These are phyloP conservation scores for Drechslera avenae DNA, from an alignment of 2,329 filamentous ascomycete species.

Conservation along the genomic window DNA sequence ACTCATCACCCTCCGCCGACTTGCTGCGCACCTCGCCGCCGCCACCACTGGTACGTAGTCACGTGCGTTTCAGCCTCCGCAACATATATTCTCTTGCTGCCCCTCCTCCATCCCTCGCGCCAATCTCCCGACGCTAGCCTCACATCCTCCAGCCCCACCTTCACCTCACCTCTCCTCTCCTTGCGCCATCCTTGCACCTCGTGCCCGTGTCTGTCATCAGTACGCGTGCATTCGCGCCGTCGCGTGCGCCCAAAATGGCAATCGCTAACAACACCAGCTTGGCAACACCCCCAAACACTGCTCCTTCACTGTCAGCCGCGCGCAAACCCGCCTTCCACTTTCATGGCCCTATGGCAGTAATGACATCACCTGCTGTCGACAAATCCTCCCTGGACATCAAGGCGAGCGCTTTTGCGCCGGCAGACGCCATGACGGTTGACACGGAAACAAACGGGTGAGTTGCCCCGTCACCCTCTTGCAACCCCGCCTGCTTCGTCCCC, in stretches of 20 bases:
- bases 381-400: conserved; percentile 56
- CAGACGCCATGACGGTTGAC: conserved; percentile 60
- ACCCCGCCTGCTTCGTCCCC: not conserved
- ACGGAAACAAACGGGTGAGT: conserved; percentile 66
- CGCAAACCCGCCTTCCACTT: conserved; percentile 30
- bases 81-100: conserved; percentile 29
- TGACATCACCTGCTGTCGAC: conserved; percentile 47
- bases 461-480: conserved; percentile 24
- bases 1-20: conserved; percentile 31
- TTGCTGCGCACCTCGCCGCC: conserved; percentile 30
- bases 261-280: conserved; percentile 24
- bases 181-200: conserved; percentile 17
- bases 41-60: conserved; percentile 39
- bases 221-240: conserved; percentile 24
- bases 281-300: conserved; percentile 16
- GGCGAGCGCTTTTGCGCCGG: conserved; percentile 53
- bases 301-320: conserved; percentile 22
- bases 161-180: conserved; percentile 15
- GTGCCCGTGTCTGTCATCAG: conserved; percentile 9
- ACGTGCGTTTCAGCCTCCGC: conserved; percentile 44
- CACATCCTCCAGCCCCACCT: conserved; percentile 19
- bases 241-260: conserved; percentile 21
- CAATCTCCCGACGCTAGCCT: conserved; percentile 27
- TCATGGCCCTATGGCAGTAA: conserved; percentile 50
- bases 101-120: conserved; percentile 21